Evolutionary conservation across 768 basidiomycete genomes (phyloP).

Genomic region (Mycena vulgaris): DNA sequence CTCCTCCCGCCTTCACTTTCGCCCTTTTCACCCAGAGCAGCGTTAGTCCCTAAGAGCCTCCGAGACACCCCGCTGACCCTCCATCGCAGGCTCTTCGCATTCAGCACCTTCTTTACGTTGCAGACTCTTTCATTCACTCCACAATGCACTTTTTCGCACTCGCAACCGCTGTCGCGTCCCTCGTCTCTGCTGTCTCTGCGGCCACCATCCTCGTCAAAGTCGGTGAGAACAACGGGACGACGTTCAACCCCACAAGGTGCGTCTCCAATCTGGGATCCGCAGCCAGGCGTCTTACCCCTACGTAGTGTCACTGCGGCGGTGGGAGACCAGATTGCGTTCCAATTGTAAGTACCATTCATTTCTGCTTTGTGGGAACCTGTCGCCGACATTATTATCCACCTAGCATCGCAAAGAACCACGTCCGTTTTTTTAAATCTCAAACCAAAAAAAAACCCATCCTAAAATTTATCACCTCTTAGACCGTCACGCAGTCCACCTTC

Average conservation of each 20-base stretch:
- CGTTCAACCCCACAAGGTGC: conserved; percentile 24
- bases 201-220: conserved; percentile 23
- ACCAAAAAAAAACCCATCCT: too few species aligned
- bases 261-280: background rate
- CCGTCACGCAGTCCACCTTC: conserved; percentile 65
- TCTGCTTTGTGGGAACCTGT: conserved; percentile 13
- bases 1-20: conserved; percentile 1
- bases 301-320: conserved; percentile 39
- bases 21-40: conserved; percentile 27
- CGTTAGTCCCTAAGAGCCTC: background rate
- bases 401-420: conserved; percentile 51
- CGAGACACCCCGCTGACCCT: background rate
- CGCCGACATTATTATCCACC: background rate
- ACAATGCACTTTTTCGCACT: conserved; percentile 36
- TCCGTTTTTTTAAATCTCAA: conserved; percentile 29
- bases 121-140: background rate
- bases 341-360: conserved; percentile 30
- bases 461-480: conserved; percentile 44
- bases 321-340: conserved; percentile 35
- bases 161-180: conserved; percentile 21
- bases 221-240: conserved; percentile 12
- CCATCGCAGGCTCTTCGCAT: conserved; percentile 2
- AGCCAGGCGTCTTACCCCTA: background rate
- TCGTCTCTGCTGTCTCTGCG: conserved; percentile 25
- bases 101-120: background rate